Percentiles rank a stretch among this genome's conserved stretches.
phyloP scores from a whole-genome alignment of 768 basidiomycete genomes.

The Leucocoprinus sp. region DNA sequence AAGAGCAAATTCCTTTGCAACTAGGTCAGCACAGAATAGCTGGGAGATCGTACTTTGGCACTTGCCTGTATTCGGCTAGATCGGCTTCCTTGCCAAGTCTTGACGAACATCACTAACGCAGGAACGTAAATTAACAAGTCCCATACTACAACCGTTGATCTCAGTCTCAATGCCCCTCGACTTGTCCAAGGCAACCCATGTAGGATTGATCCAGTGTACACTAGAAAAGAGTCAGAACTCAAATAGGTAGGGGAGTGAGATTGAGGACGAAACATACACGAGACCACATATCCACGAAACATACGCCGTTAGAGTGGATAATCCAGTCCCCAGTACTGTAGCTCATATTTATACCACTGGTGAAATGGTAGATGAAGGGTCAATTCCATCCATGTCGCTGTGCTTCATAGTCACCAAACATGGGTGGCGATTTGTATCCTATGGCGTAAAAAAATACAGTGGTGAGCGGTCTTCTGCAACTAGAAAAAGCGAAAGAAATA shows the following conservation, averaged over 20 bases:
- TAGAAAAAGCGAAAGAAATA: slow-evolving; percentile 26
- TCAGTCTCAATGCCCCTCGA: slow-evolving; percentile 69
- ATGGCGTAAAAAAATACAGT: slow-evolving; percentile 40
- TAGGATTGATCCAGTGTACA: slow-evolving; percentile 32
- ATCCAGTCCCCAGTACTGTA: slow-evolving; percentile 90
- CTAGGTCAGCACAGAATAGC: slow-evolving; percentile 5
- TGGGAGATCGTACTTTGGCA: not conserved
- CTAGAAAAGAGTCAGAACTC: slow-evolving; percentile 17
- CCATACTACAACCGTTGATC: slow-evolving; percentile 50
- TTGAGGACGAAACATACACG: slow-evolving; percentile 39
- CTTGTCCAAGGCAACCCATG: slow-evolving; percentile 63
- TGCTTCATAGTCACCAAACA: slow-evolving; percentile 91
- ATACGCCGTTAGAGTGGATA: slow-evolving; percentile 91
- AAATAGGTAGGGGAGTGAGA: not conserved
- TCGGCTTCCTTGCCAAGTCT: slow-evolving; percentile 56
- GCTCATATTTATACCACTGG: slow-evolving; percentile 85
- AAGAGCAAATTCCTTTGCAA: slow-evolving; percentile 52
- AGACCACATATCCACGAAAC: slow-evolving; percentile 76
- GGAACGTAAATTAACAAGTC: slow-evolving; percentile 73
- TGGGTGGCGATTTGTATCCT: slow-evolving; percentile 66
- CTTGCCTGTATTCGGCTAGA: slow-evolving; percentile 75
- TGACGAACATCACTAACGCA: slow-evolving; percentile 59
- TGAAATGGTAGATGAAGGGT: slow-evolving; percentile 66
- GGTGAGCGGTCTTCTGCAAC: too few relatives aligned
- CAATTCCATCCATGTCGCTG: slow-evolving; percentile 96